A percentile compares a stretch with the other conserved stretches of the same genome.
Evolutionary conservation across 768 basidiomycete species (phyloP).

Genomic region (Rhizopogon roseolus): DNA sequence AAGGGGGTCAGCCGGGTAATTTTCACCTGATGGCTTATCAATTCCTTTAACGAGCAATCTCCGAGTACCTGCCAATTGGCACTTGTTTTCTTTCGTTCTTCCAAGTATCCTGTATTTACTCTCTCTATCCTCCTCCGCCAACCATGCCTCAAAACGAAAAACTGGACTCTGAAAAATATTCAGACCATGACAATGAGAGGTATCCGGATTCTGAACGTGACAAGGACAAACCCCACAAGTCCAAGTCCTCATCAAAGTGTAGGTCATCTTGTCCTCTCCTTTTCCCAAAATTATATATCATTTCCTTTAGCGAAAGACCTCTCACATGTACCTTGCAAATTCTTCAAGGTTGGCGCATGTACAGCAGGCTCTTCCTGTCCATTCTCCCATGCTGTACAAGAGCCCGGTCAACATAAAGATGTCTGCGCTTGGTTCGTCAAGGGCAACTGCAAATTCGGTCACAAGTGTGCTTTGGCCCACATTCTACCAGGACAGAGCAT

Average conservation of each 20-base stretch:
- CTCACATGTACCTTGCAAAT: constrained; percentile 96
- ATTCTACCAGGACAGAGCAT: constrained; percentile 90
- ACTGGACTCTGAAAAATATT: constrained; percentile 9
- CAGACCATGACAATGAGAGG: constrained; percentile 15
- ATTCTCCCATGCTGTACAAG: constrained; percentile 79
- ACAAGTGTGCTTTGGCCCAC: constrained; percentile 90
- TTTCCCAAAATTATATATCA: neutral
- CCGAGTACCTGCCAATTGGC: neutral
- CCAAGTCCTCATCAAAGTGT: constrained; percentile 31
- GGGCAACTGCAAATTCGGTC: constrained; percentile 81
- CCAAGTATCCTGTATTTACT: neutral
- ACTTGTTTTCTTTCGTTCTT: neutral
- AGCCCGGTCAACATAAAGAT: constrained; percentile 77
- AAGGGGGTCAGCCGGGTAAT: neutral
- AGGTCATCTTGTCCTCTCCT: constrained; percentile 3
- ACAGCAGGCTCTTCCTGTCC: constrained; percentile 92
- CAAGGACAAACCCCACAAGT: constrained; percentile 8
- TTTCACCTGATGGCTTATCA: neutral
- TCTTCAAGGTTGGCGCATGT: constrained; percentile 92
- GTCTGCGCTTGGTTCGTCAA: constrained; percentile 90
- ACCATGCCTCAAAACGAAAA: constrained; percentile 20
- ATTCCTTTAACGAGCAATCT: constrained; percentile 2
- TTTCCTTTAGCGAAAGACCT: constrained; percentile 69
- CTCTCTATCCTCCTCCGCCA: neutral
- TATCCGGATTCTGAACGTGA: constrained; percentile 15